Evolutionary conservation across 805 yeast species (phyloP).

Genomic region (Saccharomycopsis sp.): DNA sequence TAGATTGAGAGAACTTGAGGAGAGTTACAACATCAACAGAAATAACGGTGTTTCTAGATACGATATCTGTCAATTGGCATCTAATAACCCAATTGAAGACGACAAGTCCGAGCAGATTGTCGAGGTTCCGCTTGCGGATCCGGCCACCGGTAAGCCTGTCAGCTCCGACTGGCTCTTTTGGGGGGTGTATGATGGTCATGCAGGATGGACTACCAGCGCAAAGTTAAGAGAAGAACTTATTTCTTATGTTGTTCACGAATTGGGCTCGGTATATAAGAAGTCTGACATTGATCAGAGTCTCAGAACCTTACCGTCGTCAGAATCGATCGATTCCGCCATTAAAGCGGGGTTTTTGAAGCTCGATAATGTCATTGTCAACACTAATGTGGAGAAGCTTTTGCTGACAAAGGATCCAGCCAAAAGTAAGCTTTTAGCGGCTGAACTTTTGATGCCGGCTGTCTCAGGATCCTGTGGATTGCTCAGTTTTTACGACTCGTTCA

Average conservation of each 20-base stretch:
- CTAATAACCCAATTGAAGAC: slow-evolving; percentile 92
- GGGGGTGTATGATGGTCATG: slow-evolving; percentile 95
- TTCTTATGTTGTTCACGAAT: slow-evolving; percentile 66
- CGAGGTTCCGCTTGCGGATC: slow-evolving; percentile 66
- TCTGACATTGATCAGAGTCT: slow-evolving; percentile 24
- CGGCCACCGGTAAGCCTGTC: slow-evolving; percentile 39
- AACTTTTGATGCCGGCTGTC: slow-evolving; percentile 81
- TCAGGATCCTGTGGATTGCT: slow-evolving; percentile 93
- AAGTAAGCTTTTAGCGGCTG: slow-evolving; percentile 55
- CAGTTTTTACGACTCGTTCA: slow-evolving; percentile 75
- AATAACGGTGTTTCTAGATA: slow-evolving; percentile 85
- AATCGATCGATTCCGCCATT: slow-evolving; percentile 72
- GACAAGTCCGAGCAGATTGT: slow-evolving; percentile 80
- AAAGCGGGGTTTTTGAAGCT: slow-evolving; percentile 72
- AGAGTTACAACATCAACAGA: slow-evolving; percentile 71
- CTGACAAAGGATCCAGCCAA: slow-evolving; percentile 55
- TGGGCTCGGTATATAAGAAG: slow-evolving; percentile 49
- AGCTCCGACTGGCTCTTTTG: slow-evolving; percentile 81
- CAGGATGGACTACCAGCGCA: slow-evolving; percentile 92
- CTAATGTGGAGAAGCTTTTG: slow-evolving; percentile 63
- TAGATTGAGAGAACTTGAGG: slow-evolving; percentile 66
- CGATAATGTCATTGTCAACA: slow-evolving; percentile 81
- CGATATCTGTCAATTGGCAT: slow-evolving; percentile 83
- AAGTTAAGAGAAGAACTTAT: slow-evolving; percentile 76
- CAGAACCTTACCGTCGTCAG: slow-evolving; percentile 56